Conservation (phyloP, 2,329 filamentous ascomycete genomes). For the Nigrospora osmanthi region DNA sequence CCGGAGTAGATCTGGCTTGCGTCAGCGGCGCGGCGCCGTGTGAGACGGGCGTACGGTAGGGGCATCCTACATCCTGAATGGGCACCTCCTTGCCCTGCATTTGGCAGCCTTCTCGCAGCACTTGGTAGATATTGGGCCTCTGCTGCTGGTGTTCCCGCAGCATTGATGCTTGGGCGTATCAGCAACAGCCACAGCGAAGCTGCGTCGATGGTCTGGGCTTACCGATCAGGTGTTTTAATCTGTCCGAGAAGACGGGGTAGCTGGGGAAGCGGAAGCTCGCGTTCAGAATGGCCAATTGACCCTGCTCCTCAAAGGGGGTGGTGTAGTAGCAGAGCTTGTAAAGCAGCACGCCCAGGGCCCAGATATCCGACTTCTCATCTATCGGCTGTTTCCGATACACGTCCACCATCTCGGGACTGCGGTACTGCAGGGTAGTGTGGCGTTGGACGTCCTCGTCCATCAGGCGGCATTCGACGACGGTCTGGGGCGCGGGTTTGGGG, state of each 20-base stretch:
- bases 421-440: conserved; percentile 94
- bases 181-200: conserved; percentile 8
- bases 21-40: conserved; percentile 4
- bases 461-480: conserved; percentile 78
- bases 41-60: background rate
- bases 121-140: conserved; percentile 91
- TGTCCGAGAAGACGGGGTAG: conserved; percentile 84
- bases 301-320: conserved; percentile 95
- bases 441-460: conserved; percentile 97
- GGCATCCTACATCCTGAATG: conserved; percentile 72
- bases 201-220: conserved; percentile 19
- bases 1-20: conserved; percentile 61
- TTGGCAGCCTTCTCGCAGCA: conserved; percentile 74
- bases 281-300: conserved; percentile 94
- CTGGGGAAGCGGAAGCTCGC: conserved; percentile 87
- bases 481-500: conserved; percentile 76
- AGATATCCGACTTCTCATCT: conserved; percentile 98
- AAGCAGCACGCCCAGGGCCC: conserved; percentile 87
- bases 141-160: conserved; percentile 70
- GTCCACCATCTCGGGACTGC: conserved; percentile 97
- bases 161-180: conserved; percentile 63
- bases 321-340: conserved; percentile 99
- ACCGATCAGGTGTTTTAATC: conserved; percentile 87
- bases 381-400: conserved; percentile 95
- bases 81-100: conserved; percentile 86